Percentiles rank a stretch among this genome's conserved stretches.
These are phyloP conservation scores for Setomelanomma holmii DNA, from an alignment of 2,329 filamentous ascomycete species.

Conservation along the genomic window DNA sequence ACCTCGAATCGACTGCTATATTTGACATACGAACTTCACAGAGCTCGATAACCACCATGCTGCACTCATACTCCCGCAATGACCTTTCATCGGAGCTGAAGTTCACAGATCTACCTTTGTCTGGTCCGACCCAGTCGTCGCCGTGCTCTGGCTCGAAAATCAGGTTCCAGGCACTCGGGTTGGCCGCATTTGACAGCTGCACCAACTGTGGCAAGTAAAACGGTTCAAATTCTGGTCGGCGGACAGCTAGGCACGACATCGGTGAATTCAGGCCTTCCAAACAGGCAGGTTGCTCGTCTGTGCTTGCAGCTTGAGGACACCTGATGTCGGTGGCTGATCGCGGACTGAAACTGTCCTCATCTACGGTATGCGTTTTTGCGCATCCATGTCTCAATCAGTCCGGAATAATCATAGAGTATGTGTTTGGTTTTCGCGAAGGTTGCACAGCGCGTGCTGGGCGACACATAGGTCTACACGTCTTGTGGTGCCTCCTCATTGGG, in stretches of 20 bases:
- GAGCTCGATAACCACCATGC: background rate
- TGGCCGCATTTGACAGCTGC: constrained; percentile 6
- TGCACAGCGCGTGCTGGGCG: constrained; percentile 7
- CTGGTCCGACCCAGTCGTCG: constrained; percentile 9
- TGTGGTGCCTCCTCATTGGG: constrained; percentile 2
- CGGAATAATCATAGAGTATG: background rate
- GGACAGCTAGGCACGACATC: background rate
- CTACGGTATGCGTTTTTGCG: no score
- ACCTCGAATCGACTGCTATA: constrained; percentile 12
- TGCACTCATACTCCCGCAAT: no score
- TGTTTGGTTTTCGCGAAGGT: background rate
- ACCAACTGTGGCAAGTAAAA: constrained; percentile 3
- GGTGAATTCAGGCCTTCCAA: background rate
- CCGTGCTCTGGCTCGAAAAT: constrained; percentile 3
- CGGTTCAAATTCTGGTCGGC: background rate
- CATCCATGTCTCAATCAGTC: background rate
- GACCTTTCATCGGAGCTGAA: constrained; percentile 3
- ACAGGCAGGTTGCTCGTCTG: constrained; percentile 8
- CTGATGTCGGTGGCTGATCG: constrained; percentile 1
- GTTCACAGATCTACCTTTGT: constrained; percentile 9
- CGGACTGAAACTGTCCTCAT: constrained; percentile 3
- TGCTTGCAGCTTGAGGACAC: background rate
- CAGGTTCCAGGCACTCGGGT: background rate
- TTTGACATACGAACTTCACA: background rate
- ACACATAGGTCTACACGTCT: constrained; percentile 24